These are phyloP conservation scores for Wallacemonas rigidus DNA, from an alignment of 208 protist genomes.

Conservation along the genomic window DNA sequence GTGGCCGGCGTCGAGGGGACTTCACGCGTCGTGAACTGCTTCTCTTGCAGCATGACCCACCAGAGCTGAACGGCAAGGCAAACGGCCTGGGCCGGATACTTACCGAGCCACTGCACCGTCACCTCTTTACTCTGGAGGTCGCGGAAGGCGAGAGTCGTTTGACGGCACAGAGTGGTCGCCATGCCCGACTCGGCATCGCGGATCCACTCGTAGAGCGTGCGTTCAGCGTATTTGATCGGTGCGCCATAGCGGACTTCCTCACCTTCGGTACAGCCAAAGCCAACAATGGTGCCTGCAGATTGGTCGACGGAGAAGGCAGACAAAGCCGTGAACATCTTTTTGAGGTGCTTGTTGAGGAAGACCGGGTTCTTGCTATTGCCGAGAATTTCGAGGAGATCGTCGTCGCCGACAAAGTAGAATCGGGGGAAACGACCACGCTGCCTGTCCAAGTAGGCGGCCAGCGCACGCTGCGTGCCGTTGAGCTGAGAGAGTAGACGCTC, in stretches of 20 bases:
- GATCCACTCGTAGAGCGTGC: conserved; percentile 95
- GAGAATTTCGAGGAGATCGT: conserved; percentile 99
- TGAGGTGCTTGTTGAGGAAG: conserved; percentile 97
- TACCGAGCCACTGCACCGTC: conserved; percentile 86
- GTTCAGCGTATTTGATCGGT: conserved; percentile 57
- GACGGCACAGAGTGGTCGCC: conserved; percentile 76
- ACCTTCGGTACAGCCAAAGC: conserved; percentile 93
- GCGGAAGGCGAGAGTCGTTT: conserved; percentile 47
- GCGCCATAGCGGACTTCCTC: conserved; percentile 88
- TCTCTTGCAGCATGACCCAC: conserved; percentile 92
- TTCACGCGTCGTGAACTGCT: conserved; percentile 28
- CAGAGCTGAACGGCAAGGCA: conserved; percentile 92
- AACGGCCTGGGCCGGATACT: conserved; percentile 92
- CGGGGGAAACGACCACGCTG: conserved; percentile 97
- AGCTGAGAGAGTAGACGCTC: conserved; percentile 93
- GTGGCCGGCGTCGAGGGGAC: conserved; percentile 1
- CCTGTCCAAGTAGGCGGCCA: conserved; percentile 97
- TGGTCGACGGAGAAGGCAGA: conserved; percentile 62
- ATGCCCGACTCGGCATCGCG: conserved; percentile 90
- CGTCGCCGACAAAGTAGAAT: conserved; percentile 99
- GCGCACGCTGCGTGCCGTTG: conserved; percentile 95
- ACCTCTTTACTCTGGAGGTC: conserved; percentile 35
- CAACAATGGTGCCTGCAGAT: conserved; percentile 59
- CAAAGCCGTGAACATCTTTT: conserved; percentile 99
- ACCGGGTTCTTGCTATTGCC: conserved; percentile 95